Percentiles rank a stretch among this genome's conserved stretches.
phyloP scores from a whole-genome alignment of 2,329 filamentous ascomycete species.

The Fusarium globosum region DNA sequence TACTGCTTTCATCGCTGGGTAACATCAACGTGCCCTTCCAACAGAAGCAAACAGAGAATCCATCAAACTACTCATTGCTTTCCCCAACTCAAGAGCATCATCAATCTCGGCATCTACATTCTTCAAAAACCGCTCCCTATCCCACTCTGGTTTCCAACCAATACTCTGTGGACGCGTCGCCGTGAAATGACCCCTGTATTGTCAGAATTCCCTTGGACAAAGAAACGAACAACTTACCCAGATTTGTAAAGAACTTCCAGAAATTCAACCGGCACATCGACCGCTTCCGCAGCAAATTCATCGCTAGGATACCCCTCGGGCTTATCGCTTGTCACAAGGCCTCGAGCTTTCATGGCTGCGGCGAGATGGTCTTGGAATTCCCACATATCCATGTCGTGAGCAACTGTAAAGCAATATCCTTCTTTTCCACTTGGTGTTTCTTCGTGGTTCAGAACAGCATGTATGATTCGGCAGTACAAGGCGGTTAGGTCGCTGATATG shows the following conservation, averaged over 20 bases:
- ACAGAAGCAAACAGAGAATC: background rate
- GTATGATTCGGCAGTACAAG: background rate
- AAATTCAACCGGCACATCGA: background rate
- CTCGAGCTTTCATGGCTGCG: background rate
- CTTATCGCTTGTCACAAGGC: background rate
- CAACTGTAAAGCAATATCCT: background rate
- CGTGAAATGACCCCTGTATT: background rate
- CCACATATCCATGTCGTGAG: background rate
- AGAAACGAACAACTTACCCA: background rate
- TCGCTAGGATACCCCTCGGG: background rate
- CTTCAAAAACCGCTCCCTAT: background rate
- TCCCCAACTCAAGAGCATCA: background rate
- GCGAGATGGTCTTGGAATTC: background rate
- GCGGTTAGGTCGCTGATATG: background rate
- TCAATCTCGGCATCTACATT: background rate
- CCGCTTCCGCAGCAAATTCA: background rate
- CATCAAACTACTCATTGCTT: background rate
- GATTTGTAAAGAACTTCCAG: background rate
- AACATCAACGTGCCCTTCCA: background rate
- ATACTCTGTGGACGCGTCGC: background rate
- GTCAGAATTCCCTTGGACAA: background rate
- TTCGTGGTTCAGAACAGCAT: background rate
- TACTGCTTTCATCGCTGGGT: rapidly evolving
- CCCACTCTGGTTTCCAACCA: background rate
- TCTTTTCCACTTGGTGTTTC: background rate